Percentiles rank a stretch among this genome's conserved stretches.
phyloP scores from a whole-genome alignment of 176 grass and related monocot genomes.

The Ensete glaucum region DNA sequence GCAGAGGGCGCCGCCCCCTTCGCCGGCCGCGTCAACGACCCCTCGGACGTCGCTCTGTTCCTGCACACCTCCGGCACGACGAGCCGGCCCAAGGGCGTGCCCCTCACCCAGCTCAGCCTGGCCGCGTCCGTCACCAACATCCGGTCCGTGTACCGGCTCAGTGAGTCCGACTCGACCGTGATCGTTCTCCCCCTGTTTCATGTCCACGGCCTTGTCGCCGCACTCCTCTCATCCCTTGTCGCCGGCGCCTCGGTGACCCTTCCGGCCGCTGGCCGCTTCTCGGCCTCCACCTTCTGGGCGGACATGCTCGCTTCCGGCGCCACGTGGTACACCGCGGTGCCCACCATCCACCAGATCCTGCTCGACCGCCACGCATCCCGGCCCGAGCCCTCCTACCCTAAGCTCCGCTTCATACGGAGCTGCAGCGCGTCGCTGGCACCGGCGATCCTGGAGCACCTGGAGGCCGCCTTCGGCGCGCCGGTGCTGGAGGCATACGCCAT shows the following conservation, averaged over 20 bases:
- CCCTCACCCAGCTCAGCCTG: slow-evolving; percentile 79
- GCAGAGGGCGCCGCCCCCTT: background rate
- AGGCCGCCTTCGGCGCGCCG: slow-evolving; percentile 50
- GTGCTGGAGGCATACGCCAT: slow-evolving; percentile 94
- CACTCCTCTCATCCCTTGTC: slow-evolving; percentile 45
- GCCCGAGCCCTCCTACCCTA: slow-evolving; percentile 32
- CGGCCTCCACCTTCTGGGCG: slow-evolving; percentile 74
- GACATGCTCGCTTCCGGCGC: slow-evolving; percentile 52
- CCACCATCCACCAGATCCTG: slow-evolving; percentile 94
- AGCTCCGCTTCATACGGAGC: slow-evolving; percentile 81
- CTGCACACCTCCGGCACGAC: slow-evolving; percentile 94
- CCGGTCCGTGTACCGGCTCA: slow-evolving; percentile 45
- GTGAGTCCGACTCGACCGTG: slow-evolving; percentile 56
- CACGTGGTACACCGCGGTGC: slow-evolving; percentile 90
- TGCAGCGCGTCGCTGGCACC: slow-evolving; percentile 93
- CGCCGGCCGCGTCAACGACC: slow-evolving; percentile 15
- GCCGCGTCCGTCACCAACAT: slow-evolving; percentile 72
- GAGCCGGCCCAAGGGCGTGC: slow-evolving; percentile 86
- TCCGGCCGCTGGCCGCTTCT: slow-evolving; percentile 56
- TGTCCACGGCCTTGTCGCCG: slow-evolving; percentile 75
- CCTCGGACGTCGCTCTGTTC: slow-evolving; percentile 59
- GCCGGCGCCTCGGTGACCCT: slow-evolving; percentile 55
- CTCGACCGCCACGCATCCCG: slow-evolving; percentile 48
- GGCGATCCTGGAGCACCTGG: slow-evolving; percentile 48
- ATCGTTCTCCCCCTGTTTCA: slow-evolving; percentile 81